Evolutionary conservation across 2,329 filamentous ascomycete genomes (phyloP), one percentile per base, ranked within the genome.

Genomic region (Cercospora zeae-maydis): DNA sequence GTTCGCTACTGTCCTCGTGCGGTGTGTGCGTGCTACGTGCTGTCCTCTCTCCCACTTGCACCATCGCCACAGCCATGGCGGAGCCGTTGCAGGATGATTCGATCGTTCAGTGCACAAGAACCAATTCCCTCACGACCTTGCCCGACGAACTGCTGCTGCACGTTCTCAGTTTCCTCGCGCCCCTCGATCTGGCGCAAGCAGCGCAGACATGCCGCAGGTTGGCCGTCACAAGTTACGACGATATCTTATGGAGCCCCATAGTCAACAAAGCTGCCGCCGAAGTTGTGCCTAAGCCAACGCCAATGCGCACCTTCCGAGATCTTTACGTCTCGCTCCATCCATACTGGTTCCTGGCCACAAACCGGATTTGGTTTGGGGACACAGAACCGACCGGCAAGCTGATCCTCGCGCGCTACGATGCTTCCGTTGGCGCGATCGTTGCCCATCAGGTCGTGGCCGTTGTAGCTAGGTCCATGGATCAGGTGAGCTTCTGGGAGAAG

Each of bases 341-440:
- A 0, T 86, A 88, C 70, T 97, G 93, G 93, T 96, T 96, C 71
- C 80, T 97, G 1, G 82, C 90, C 0, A 86, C 84, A 57, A 82
- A 90, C 73, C 93, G 90, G 75, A 80, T 97, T 66, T 97, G 93
- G 93, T 93, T 96, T 72, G 85, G 86, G 63, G 91, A 96, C 75
- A 83, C 81, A 1, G 83, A 87, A 31, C 82, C 91, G 53, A 88
- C 84, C 1, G 93, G 93, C 0, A 89, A 89, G 73, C 76, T 96
- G 45, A 82, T 96, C 27, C 72, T 96, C 39, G 83, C 84, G n/a
- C 86, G 90, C 11, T 97, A 92, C 72, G 87, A 96, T 73, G 84
- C 86, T 51, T 78, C 84, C 3, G 82, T 85, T 47, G 89, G 88
- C 14, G 88, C 87, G 69, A 96, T 97, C 61, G 90, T 95, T 76